phyloP scores from a whole-genome alignment of 2,329 filamentous ascomycete genomes.

The Aspergillus pseudonomiae region DNA sequence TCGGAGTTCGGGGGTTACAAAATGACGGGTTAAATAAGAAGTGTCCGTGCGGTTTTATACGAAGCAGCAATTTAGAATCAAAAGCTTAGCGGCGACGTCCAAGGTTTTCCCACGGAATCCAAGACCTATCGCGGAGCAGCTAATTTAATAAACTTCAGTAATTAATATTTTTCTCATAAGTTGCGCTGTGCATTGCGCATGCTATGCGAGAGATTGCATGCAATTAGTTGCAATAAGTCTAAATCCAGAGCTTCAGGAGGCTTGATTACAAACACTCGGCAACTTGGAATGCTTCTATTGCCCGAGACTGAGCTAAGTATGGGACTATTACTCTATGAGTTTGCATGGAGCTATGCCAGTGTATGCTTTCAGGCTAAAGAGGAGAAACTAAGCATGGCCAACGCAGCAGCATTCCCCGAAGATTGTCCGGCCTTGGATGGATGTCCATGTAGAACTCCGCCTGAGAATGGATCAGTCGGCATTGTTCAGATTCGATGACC shows the following conservation, averaged over 20 bases:
- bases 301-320: neutral
- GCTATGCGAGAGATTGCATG: neutral
- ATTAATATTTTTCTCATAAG: neutral
- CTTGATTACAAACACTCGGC: too few species aligned
- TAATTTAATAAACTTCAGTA: neutral
- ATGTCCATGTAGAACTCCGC: neutral
- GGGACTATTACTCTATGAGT: neutral
- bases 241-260: neutral
- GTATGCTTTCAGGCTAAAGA: neutral
- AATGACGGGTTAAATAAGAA: too few species aligned
- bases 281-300: neutral
- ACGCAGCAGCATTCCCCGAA: neutral
- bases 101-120: too few species aligned
- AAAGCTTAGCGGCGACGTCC: too few species aligned
- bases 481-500: neutral
- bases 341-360: neutral
- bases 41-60: too few species aligned
- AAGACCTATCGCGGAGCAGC: neutral
- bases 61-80: too few species aligned
- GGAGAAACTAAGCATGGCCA: neutral
- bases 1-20: neutral
- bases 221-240: too few species aligned
- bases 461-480: neutral
- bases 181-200: neutral
- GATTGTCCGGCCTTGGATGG: neutral